Evolutionary conservation across 225 moss, liverwort and hornwort species (phyloP).

Genomic region (Ulota crispa): DNA sequence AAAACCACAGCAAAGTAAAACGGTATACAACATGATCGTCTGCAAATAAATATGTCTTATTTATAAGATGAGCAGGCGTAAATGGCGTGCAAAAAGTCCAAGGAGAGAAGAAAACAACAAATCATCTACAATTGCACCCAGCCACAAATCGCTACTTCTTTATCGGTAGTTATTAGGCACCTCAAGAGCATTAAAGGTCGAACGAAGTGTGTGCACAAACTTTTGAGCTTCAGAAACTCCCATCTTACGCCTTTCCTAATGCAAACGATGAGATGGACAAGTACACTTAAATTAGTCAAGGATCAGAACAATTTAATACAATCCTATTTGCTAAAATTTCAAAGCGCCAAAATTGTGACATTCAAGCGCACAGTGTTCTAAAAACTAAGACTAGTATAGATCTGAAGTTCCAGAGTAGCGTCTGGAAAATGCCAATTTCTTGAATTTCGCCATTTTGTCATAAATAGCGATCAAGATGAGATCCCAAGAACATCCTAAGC

Average conservation of each 20-base stretch:
- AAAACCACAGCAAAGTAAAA: neutral
- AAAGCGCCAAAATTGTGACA: neutral
- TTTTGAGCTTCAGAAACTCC: conserved; percentile 83
- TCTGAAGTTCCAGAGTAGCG: neutral
- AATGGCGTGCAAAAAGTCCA: neutral
- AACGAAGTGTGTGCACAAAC: conserved; percentile 86
- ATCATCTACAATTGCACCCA: conserved; percentile 2
- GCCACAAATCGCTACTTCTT: neutral
- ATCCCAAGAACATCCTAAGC: conserved; percentile 1
- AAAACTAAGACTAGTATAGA: neutral
- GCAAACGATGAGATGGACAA: conserved; percentile 19
- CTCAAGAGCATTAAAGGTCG: conserved; percentile 90
- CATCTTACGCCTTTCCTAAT: conserved; percentile 95
- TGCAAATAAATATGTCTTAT: neutral
- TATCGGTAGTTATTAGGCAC: conserved; percentile 33
- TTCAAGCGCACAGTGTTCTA: neutral
- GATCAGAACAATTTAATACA: conserved; percentile 8
- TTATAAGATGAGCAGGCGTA: neutral
- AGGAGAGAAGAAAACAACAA: neutral
- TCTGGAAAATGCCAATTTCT: neutral
- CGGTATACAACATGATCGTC: conserved; percentile 12
- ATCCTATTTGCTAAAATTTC: neutral
- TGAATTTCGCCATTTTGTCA: neutral
- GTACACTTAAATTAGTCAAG: conserved; percentile 13
- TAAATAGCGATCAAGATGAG: neutral